Evolutionary conservation across 495 filamentous ascomycete genomes (phyloP), one percentile per base, ranked within the genome.

Genomic region (Penicillium chermesinum): DNA sequence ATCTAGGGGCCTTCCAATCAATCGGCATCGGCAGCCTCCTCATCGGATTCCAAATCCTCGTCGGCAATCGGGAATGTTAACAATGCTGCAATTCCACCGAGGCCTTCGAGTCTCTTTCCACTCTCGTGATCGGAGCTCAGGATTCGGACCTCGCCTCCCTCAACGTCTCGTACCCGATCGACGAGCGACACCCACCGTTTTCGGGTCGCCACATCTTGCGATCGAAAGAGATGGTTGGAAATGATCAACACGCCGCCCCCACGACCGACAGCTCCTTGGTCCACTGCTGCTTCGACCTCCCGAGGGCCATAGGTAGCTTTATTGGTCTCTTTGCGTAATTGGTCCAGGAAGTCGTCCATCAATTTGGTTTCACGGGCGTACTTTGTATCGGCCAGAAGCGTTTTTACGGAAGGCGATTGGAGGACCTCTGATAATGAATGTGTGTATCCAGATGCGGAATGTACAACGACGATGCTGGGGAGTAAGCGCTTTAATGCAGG

Each of bases 41-140:
- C 69, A 13, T 71, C 63, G 13, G 67, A 70, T 18, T 63, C 64
- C 20, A 62, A 40, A 36, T 78, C 79, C 32, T 81, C 81, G 2
- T 86, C 81, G 2, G 79, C 77, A 50, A 98, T 66, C 1, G 94
- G 91, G 58, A 89, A 98, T 3, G 91, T 96, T 52, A 95, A 71
- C 22, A 97, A 85, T 10, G 90, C 88, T 17, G 91, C 94, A 49
- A 98, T 84, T 5, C 89, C 86, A 1, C 93, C 91, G 48, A 98
- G 59, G 2, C 79, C 82, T 47, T 95, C 91, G 36, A 98, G 68
- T 46, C 89, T 70, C 66, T 85, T 84, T 14, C 93, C 93, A 70
- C 93, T 96, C 72, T 96, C 93, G 65, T 97, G 91, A 57, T 93
- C 84, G 51, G 85, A 89, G 57, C 94, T 97, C 37, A 97, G 66